Conservation (phyloP, 257 asterid genomes). For the Gentiana straminea region DNA sequence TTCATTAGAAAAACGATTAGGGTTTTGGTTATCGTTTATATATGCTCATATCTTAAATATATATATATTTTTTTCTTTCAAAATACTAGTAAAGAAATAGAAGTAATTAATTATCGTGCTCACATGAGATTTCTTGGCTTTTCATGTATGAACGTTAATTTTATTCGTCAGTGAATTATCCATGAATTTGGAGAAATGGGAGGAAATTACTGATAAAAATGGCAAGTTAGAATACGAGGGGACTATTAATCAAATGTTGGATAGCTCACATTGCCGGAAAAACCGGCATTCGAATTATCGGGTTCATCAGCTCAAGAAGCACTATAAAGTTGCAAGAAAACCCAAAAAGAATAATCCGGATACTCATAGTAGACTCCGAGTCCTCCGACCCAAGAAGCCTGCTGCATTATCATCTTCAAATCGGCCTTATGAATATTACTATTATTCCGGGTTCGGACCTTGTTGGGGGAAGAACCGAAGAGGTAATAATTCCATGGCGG, state of each 20-base stretch:
- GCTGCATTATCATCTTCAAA: constrained; percentile 13
- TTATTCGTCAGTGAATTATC: constrained; percentile 14
- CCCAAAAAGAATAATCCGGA: constrained; percentile 10
- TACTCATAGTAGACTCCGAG: constrained; percentile 15
- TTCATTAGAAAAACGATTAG: constrained; percentile 19
- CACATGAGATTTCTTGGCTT: not conserved
- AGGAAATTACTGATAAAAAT: not conserved
- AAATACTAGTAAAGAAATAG: constrained; percentile 10
- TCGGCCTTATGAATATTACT: constrained; percentile 41
- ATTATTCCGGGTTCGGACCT: constrained; percentile 79
- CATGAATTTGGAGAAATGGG: constrained; percentile 18
- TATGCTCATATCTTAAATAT: constrained; percentile 1
- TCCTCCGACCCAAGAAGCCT: constrained; percentile 21
- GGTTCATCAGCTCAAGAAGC: constrained; percentile 14
- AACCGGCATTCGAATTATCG: not conserved
- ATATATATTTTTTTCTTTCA: constrained; percentile 6
- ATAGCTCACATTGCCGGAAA: constrained; percentile 48
- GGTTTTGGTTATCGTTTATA: constrained; percentile 30
- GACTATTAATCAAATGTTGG: not conserved
- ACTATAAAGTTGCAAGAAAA: constrained; percentile 16
- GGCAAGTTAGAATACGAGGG: too few relatives aligned
- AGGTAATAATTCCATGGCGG: constrained; percentile 11
- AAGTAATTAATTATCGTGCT: constrained; percentile 2
- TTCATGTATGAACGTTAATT: not conserved
- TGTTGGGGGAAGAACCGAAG: constrained; percentile 48